These are phyloP conservation scores for Debaryomyces robertsiae DNA, from an alignment of 1,139 yeast species.

Conservation along the genomic window DNA sequence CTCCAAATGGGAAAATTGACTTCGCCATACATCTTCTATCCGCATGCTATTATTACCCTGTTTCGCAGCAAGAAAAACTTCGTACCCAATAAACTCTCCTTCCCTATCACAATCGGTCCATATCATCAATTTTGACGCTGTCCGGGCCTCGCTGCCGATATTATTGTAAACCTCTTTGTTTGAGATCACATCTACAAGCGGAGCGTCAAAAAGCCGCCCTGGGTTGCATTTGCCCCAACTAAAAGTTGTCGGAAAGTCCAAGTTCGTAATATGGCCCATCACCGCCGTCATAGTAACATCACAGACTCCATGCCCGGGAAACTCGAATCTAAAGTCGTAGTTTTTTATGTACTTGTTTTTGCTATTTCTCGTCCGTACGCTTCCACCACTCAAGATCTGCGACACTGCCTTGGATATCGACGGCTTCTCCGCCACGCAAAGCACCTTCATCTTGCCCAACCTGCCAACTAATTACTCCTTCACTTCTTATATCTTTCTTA, in stretches of 20 bases:
- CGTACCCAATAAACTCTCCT: constrained; percentile 95
- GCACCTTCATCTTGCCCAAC: constrained; percentile 55
- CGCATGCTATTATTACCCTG: constrained; percentile 52
- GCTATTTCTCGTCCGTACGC: constrained; percentile 49
- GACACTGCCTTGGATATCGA: constrained; percentile 91
- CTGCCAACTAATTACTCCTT: background rate
- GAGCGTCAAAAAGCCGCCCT: constrained; percentile 67
- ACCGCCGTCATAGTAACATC: constrained; percentile 92
- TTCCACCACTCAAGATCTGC: constrained; percentile 72
- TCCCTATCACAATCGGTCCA: constrained; percentile 99
- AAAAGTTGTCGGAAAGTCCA: constrained; percentile 66
- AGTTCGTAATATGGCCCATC: constrained; percentile 73
- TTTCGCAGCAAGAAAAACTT: constrained; percentile 69
- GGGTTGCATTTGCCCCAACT: constrained; percentile 75
- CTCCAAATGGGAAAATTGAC: constrained; percentile 87
- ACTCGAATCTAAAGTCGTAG: constrained; percentile 73
- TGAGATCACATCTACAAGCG: constrained; percentile 46
- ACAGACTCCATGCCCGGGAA: constrained; percentile 62
- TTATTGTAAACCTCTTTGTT: constrained; percentile 63
- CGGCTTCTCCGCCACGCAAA: constrained; percentile 97
- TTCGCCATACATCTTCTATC: constrained; percentile 60
- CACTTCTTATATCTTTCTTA: background rate
- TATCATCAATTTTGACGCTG: constrained; percentile 69
- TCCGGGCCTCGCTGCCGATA: constrained; percentile 65
- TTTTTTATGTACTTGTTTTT: constrained; percentile 70